Evolutionary conservation across 805 yeast species (phyloP).

Genomic region (Candida hungchunana): DNA sequence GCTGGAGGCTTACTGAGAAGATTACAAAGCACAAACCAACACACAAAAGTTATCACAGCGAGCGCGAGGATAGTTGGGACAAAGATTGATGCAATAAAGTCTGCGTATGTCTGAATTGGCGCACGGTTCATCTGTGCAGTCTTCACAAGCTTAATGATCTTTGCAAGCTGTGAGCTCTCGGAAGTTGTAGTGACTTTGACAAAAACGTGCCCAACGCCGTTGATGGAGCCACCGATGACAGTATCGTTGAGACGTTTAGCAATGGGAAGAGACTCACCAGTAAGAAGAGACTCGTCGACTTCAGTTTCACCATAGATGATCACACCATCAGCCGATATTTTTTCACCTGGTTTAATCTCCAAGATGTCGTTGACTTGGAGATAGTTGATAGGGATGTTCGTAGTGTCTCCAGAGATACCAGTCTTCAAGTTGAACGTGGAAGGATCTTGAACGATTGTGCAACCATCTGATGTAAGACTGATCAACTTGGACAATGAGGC

Average conservation of each 20-base stretch:
- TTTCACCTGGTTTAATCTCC: constrained; percentile 78
- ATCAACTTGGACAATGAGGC: constrained; percentile 79
- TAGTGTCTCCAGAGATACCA: constrained; percentile 29
- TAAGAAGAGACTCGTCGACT: constrained; percentile 82
- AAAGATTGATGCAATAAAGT: constrained; percentile 75
- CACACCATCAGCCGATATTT: constrained; percentile 87
- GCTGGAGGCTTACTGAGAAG: constrained; percentile 39
- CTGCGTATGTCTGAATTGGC: constrained; percentile 89
- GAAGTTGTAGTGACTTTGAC: constrained; percentile 71
- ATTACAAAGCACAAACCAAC: constrained; percentile 49
- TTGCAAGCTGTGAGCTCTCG: constrained; percentile 78
- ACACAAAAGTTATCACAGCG: constrained; percentile 58
- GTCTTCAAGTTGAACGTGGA: constrained; percentile 18
- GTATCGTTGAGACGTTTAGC: constrained; percentile 53
- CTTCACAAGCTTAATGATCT: constrained; percentile 80
- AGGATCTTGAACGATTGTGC: constrained; percentile 54
- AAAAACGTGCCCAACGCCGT: constrained; percentile 69
- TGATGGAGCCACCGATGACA: constrained; percentile 89
- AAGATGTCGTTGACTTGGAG: constrained; percentile 76
- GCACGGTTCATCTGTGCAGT: constrained; percentile 87
- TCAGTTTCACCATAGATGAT: constrained; percentile 77
- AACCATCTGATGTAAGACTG: constrained; percentile 73
- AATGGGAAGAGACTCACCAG: constrained; percentile 88
- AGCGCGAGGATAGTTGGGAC: constrained; percentile 70
- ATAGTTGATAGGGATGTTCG: constrained; percentile 64